Conservation (phyloP, 441 rosid genomes). For the Erysimum cheiri region DNA sequence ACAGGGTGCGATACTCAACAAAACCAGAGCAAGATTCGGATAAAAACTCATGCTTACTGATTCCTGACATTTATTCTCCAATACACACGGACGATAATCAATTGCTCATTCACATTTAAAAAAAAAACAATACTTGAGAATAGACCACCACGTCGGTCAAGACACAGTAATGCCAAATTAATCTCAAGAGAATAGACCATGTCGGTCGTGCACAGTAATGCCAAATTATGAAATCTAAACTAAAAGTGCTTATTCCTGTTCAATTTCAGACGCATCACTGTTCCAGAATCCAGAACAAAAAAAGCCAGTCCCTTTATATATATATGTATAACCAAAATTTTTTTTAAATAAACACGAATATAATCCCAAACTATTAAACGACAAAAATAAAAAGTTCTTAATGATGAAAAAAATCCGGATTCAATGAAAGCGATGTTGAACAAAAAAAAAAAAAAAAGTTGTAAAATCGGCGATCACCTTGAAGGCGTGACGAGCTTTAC, state of each 20-base stretch:
- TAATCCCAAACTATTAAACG: too few relatives aligned
- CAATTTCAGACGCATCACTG: constrained; percentile 36
- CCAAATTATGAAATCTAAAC: constrained; percentile 25
- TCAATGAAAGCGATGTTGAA: constrained; percentile 29
- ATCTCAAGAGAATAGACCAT: constrained; percentile 10
- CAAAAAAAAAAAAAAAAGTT: background rate
- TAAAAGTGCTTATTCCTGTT: constrained; percentile 25
- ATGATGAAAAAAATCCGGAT: constrained; percentile 6
- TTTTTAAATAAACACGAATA: too few relatives aligned
- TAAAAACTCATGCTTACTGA: background rate
- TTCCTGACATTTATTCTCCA: background rate
- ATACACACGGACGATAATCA: background rate
- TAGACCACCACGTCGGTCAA: background rate
- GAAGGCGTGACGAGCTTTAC: constrained; percentile 98
- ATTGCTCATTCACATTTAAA: background rate
- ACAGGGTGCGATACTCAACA: background rate
- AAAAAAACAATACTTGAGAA: background rate
- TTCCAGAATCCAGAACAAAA: constrained; percentile 31
- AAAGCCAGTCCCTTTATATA: too few relatives aligned
- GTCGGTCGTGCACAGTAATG: constrained; percentile 24
- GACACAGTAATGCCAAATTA: background rate
- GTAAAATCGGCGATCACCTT: constrained; percentile 52
- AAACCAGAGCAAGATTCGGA: background rate
- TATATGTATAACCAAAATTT: too few relatives aligned
- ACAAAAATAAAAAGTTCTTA: background rate